Evolutionary conservation across 257 asterid species (phyloP), one percentile per base, ranked within the genome.

Genomic region (Nicotiana sylvestris): DNA sequence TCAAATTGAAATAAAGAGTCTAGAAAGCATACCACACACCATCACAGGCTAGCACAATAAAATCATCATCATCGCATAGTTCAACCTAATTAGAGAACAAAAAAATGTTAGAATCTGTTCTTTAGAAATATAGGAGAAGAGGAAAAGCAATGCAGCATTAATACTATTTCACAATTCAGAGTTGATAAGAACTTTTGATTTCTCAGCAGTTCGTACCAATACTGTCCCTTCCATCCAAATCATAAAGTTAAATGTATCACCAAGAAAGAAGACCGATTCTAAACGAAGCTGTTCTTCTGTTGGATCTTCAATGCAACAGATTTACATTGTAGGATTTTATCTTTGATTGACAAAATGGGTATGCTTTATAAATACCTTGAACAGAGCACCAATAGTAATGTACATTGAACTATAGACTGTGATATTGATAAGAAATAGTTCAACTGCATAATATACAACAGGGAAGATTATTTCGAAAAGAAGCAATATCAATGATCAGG

Each of bases 21-120:
- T 35, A 60, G 58, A 27, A 25, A 33, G 83, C 94, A 80, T 95
- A 95, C 99, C 99, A 95, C 81, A 95, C 89, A 85, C 99, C 99
- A 87, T 95, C 99, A 89, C 99, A 95, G 37, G 99, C 99, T 66
- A 95, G 94, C 88, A 95, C 97, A 55, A 95, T 74, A 85, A 95
- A 95, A 83, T 93, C 98, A 84, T 93, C 99, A 65, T 91, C 98
- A 72, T 91, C 95, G 16, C 98, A 92, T 43, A 93, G 92, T 85
- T 95, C 97, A 33, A 95, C 98, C 98, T 95, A 90, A 80, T 85
- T 21, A 51, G 64, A 76, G 53, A 46, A 72, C 51, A 87, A 81
- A 82, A 18, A 60, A 49, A 61, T 49, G 27, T 76, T 51, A 76
- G 80, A 76, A 51, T 76, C 16, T 76, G 43, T 29, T 51, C 43